phyloP scores from a whole-genome alignment of 108 stramenopile genomes.

The Cyclotella baltica region DNA sequence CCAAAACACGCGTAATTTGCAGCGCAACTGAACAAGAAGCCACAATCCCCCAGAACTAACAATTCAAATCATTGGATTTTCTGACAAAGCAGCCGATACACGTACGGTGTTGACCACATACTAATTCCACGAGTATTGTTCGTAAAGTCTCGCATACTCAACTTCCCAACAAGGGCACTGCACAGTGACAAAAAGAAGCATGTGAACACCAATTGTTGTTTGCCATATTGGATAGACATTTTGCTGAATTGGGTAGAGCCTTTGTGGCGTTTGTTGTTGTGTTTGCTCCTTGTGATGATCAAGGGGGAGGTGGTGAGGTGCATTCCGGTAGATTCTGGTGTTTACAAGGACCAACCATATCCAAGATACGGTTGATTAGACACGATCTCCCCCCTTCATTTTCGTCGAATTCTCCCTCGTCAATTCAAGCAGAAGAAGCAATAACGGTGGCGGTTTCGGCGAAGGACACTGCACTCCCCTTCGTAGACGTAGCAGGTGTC shows the following conservation, averaged over 20 bases:
- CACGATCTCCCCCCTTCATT: background rate
- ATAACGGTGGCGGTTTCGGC: too few species aligned
- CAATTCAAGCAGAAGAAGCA: too few species aligned
- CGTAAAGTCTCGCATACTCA: conserved; percentile 20
- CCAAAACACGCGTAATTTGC: background rate
- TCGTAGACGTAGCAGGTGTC: too few species aligned
- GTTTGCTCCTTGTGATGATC: conserved; percentile 39
- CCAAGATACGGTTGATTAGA: background rate
- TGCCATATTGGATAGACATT: conserved; percentile 58
- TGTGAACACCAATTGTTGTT: conserved; percentile 53
- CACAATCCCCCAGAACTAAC: conserved; percentile 8
- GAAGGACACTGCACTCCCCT: too few species aligned
- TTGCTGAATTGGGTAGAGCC: conserved; percentile 46
- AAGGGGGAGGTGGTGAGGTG: background rate
- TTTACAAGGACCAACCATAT: background rate
- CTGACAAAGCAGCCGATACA: conserved; percentile 13
- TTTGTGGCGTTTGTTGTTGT: conserved; percentile 60
- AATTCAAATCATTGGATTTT: conserved; percentile 43
- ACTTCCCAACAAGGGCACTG: conserved; percentile 11
- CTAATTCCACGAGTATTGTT: conserved; percentile 11
- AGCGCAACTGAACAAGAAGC: background rate
- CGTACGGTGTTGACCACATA: conserved; percentile 34
- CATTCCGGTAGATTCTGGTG: conserved; percentile 1
- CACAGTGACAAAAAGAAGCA: conserved; percentile 16
- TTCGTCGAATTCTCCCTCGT: too few species aligned